Evolutionary conservation across 2,329 filamentous ascomycete genomes (phyloP).

Genomic region (Drechslera avenae): DNA sequence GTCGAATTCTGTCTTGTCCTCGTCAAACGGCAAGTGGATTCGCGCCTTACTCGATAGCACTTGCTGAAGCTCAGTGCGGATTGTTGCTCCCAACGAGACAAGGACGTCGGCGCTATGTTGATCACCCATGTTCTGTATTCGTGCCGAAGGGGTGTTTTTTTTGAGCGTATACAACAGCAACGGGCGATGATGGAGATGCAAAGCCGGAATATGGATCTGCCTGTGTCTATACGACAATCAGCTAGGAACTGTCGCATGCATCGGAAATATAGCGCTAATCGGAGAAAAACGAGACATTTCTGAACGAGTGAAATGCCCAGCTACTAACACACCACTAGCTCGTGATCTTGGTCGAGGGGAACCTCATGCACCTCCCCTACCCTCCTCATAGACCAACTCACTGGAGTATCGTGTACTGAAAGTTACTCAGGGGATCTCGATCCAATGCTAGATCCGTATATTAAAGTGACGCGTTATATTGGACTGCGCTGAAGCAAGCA

Average conservation of each 20-base stretch:
- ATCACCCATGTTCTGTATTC: not conserved
- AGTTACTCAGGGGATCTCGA: not conserved
- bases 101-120: not conserved
- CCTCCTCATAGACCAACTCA: not conserved
- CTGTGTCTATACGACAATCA: too few relatives aligned
- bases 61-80: slow-evolving; percentile 8
- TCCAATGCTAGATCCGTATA: not conserved
- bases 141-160: too few relatives aligned
- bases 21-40: slow-evolving; percentile 1
- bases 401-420: not conserved
- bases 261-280: too few relatives aligned
- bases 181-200: not conserved
- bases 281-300: too few relatives aligned
- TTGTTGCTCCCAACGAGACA: not conserved
- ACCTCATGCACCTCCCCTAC: not conserved
- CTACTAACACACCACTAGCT: not conserved
- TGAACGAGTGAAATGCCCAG: not conserved
- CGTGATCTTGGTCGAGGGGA: not conserved
- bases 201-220: not conserved
- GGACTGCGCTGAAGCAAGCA: not conserved
- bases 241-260: too few relatives aligned
- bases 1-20: slow-evolving; percentile 1
- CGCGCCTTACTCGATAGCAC: slow-evolving; percentile 3
- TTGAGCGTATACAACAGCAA: not conserved
- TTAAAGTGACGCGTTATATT: not conserved